phyloP scores from a whole-genome alignment of 2,329 filamentous ascomycete species.

The Fusarium tanahbumbuense region DNA sequence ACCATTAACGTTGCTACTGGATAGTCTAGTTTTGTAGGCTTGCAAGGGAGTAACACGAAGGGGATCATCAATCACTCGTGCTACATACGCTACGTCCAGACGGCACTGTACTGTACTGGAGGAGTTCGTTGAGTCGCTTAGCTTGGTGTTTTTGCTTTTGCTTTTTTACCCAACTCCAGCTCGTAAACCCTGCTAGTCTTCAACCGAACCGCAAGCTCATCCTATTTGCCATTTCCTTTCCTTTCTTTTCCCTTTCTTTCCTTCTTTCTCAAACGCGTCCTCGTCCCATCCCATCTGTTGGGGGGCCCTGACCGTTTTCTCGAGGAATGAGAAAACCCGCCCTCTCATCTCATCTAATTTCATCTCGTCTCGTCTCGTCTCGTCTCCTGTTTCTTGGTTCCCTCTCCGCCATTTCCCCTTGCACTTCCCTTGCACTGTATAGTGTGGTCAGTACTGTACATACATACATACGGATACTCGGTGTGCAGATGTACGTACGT shows the following conservation, averaged over 20 bases:
- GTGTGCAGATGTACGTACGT: neutral
- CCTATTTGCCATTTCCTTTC: conserved; percentile 1
- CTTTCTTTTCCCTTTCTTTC: conserved; percentile 4
- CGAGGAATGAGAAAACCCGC: conserved; percentile 15
- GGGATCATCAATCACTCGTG: conserved; percentile 16
- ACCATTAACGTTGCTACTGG: conserved; percentile 10
- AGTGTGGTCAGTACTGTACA: neutral
- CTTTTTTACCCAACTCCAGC: conserved; percentile 14
- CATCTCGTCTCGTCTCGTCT: conserved; percentile 1
- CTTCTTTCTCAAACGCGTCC: neutral
- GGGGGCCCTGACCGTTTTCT: conserved; percentile 5
- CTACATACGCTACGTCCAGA: neutral
- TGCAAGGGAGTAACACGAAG: conserved; percentile 20
- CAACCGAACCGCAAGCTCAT: neutral
- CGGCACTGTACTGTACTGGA: neutral
- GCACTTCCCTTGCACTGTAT: neutral
- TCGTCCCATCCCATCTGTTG: neutral
- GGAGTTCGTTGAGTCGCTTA: conserved; percentile 5
- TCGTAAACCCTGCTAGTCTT: conserved; percentile 14
- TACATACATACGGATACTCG: neutral
- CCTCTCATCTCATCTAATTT: conserved; percentile 7
- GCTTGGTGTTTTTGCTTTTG: conserved; percentile 17
- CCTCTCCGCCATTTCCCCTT: conserved; percentile 3
- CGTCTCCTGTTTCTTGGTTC: neutral
- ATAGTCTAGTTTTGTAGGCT: neutral